Base-by-base conservation (phyloP, 805 yeast genomes). In the Nakazawaea populi region DNA sequence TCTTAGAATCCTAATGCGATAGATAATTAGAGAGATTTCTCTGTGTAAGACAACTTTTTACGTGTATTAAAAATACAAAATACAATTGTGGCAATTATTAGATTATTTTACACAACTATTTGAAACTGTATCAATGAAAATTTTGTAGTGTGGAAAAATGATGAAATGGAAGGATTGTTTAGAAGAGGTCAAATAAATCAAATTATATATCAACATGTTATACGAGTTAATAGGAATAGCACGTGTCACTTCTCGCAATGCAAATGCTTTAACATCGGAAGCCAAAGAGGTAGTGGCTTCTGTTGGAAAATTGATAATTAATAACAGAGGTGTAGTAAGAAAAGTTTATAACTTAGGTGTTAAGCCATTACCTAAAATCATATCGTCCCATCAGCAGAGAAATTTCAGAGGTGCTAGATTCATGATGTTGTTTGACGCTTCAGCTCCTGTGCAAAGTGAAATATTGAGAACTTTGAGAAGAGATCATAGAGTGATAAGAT, bases 311-410 rank as follows among this genome's bases (percentile, higher is more conserved):
- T 73, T 89, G 63, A 80, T 92, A 31, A 77, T 94, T 52, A 80
- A 82, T 54, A 91, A 92, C 68, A 89, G 96, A 75, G 99, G 99
- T 47, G 92, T 92, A n/a, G 83, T 92, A 38, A 79, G 98, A 64
- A 83, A 81, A 54, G 80, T 92, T 44, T 79, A 85, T 47, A 86
- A 90, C 55, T 69, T 91, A 65, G 97, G 97, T 0, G 78, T 83
- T 41, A 80, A 80, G 55, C 82, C 83, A 30, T 75, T 94, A 50
- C 97, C 98, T 18, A 85, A 82, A 56, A 78, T 92, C 54, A 77
- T 88, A 69, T 81, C 83, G 57, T 88, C 88, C 63, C 89, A 89
- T 62, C 95, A 90, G 62, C 96, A 91, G 63, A 77, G 82, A 54
- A 96, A 91, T 68, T 89, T 89, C 64, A 91, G 89, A 64, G 98